A percentile compares a stretch with the other conserved stretches of the same genome.
Conservation (phyloP, 2,329 filamentous ascomycete genomes). For the Penicillium oxalicum region DNA sequence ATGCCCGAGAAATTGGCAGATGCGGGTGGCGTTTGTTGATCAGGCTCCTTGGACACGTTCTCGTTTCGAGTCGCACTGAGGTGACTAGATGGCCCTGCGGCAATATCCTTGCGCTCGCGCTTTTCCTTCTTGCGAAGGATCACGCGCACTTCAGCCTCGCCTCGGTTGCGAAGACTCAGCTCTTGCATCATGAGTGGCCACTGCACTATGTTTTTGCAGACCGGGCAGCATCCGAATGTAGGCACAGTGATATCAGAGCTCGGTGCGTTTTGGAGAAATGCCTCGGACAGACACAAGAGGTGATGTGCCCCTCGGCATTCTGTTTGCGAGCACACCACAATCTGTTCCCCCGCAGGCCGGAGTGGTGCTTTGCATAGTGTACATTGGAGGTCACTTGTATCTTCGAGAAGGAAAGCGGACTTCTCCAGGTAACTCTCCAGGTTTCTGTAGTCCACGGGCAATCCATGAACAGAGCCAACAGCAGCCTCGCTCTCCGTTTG, state of each 20-base stretch:
- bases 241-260: constrained; percentile 54
- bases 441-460: constrained; percentile 50
- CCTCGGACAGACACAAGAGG: constrained; percentile 50
- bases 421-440: constrained; percentile 50
- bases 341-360: constrained; percentile 34
- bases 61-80: constrained; percentile 2
- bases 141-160: constrained; percentile 58
- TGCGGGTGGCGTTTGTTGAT: background rate
- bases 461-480: constrained; percentile 37
- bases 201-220: constrained; percentile 55
- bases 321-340: constrained; percentile 48
- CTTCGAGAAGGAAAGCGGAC: constrained; percentile 39
- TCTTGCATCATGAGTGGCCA: constrained; percentile 83
- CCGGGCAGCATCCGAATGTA: constrained; percentile 62
- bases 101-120: constrained; percentile 23
- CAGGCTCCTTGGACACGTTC: constrained; percentile 10
- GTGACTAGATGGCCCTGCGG: background rate
- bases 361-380: constrained; percentile 44
- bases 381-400: constrained; percentile 38
- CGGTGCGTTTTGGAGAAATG: constrained; percentile 44
- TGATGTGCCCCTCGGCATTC: constrained; percentile 49
- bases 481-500: constrained; percentile 16
- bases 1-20: constrained; percentile 8
- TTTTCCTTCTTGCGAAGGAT: constrained; percentile 57
- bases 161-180: constrained; percentile 66